Evolutionary conservation across 2,329 filamentous ascomycete genomes (phyloP).

Genomic region (Fonsecaea erecta): DNA sequence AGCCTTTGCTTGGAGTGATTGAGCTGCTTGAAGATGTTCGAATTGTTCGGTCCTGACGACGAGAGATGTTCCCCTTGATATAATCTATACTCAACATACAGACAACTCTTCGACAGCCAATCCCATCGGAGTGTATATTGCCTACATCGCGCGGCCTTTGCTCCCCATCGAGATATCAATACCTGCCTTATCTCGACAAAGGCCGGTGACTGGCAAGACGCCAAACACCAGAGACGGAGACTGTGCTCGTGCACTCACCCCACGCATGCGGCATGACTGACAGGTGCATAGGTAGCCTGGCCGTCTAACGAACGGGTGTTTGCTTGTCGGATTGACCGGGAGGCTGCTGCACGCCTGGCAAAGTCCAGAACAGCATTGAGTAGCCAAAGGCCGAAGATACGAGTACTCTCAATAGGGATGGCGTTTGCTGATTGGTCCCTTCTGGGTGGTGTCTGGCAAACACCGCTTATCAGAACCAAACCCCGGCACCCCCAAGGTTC

Average conservation of each 20-base stretch:
- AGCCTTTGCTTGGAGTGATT: too few relatives aligned
- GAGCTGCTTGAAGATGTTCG: not conserved
- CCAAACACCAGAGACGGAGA: not conserved
- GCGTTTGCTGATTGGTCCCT: not conserved
- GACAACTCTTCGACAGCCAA: not conserved
- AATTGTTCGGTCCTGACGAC: not conserved
- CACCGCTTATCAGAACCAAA: not conserved
- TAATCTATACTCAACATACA: not conserved
- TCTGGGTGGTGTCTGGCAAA: not conserved
- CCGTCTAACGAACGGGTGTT: not conserved
- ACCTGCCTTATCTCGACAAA: conserved; percentile 2
- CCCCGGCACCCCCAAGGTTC: not conserved
- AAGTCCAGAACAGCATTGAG: too few relatives aligned
- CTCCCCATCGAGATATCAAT: not conserved
- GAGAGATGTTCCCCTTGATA: not conserved
- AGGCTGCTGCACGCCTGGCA: not conserved
- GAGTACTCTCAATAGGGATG: not conserved
- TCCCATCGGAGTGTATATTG: not conserved
- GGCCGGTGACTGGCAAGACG: not conserved
- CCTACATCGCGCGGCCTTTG: not conserved
- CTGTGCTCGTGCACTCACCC: not conserved
- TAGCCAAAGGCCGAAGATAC: not conserved
- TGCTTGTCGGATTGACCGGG: not conserved
- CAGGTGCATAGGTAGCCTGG: not conserved
- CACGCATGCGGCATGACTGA: not conserved